phyloP scores from a whole-genome alignment of 495 filamentous ascomycete genomes.

The Lophium mytilinum region DNA sequence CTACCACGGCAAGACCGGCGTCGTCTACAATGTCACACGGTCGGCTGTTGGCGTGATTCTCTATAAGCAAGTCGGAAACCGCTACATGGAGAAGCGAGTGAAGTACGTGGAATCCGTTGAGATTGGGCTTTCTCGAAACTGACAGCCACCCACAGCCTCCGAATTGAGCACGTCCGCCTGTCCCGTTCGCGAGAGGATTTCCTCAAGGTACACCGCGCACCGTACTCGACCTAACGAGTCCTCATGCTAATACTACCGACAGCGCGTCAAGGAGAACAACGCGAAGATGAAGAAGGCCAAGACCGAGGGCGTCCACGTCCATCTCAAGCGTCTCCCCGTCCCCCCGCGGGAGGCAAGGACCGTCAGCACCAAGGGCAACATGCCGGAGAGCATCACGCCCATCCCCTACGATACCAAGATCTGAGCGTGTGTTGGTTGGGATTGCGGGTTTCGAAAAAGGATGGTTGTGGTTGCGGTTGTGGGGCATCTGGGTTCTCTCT shows the following conservation, averaged over 20 bases:
- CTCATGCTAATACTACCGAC: no score
- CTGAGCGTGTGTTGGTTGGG: constrained; percentile 47
- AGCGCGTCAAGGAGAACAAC: constrained; percentile 89
- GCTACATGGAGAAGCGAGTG: constrained; percentile 98
- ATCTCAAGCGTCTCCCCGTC: constrained; percentile 83
- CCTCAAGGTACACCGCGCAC: constrained; percentile 44
- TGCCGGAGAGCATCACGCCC: constrained; percentile 83
- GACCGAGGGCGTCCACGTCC: constrained; percentile 71
- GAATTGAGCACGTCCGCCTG: constrained; percentile 91
- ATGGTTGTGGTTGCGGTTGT: neutral
- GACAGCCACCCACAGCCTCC: constrained; percentile 42
- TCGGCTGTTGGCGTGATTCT: constrained; percentile 63
- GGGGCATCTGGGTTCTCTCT: neutral
- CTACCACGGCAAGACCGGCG: constrained; percentile 97
- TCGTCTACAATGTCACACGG: constrained; percentile 98
- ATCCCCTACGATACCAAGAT: constrained; percentile 97
- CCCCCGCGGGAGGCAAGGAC: constrained; percentile 71
- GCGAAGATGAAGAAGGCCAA: constrained; percentile 86
- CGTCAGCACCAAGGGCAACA: constrained; percentile 65
- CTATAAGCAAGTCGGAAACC: constrained; percentile 96
- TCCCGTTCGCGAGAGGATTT: constrained; percentile 94
- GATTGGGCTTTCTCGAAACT: no score
- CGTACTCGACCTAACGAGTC: no score
- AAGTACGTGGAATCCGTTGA: constrained; percentile 36
- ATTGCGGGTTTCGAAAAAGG: constrained; percentile 13